Evolutionary conservation across 192 early-diverging fungal genomes (phyloP), one percentile per base, ranked within the genome.

Genomic region (Coemansia sp.): DNA sequence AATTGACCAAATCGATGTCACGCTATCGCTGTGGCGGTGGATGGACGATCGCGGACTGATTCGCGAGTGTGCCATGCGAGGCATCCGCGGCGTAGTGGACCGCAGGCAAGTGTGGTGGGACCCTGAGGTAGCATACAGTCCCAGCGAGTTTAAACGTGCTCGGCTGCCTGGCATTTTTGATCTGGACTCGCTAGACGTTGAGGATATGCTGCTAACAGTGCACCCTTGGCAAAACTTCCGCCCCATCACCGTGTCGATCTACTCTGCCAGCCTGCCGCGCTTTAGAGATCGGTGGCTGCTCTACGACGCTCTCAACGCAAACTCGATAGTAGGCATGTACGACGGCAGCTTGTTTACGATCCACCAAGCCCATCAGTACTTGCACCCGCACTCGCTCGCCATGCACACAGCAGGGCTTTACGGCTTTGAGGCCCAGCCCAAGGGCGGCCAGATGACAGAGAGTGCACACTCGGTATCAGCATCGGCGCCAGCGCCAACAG

Each of bases 271-370:
- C 54, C 73, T 97, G 59, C 92, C 93, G 3, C 78, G 77, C 19
- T 91, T 99, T 47, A 83, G 97, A 27, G 90, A 94, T 70, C 95
- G 95, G 71, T 99, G 95, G 94, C 69, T 99, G 20, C 86, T 95
- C 37, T 94, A 93, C 67, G 97, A 98, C 70, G 71, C 94, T 24
- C 79, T 99, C 60, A 89, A 90, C 58, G 97, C 97, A 10, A 90
- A 92, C 53, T 89, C 87, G 5, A 90, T 96, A 62, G 90, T 94
- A 7, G 97, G 97, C 9, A 92, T 91, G 76, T 95, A 96, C 70
- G 96, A 98, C 68, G 93, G 96, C 67, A 96, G 95, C 67, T 74
- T 98, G 63, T 99, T 99, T 65, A 94, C 90, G 60, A 89, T 97
- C 19, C 94, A 96, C 72, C 88, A 89, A 51, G 89, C 93, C n/a